phyloP scores from a whole-genome alignment of 441 rosid species.

The Adansonia rubrostipa region DNA sequence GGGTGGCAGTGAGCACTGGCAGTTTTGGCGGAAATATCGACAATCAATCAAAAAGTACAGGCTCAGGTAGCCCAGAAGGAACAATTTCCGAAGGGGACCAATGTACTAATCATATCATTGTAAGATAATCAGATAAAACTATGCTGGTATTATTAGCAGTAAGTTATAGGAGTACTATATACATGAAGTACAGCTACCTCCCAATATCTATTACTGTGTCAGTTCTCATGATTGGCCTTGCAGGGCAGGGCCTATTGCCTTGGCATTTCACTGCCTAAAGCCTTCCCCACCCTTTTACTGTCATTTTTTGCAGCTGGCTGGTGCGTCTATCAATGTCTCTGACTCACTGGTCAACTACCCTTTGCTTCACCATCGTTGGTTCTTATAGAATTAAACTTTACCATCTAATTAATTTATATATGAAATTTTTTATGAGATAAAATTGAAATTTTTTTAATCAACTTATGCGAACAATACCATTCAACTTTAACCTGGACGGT shows the following conservation, averaged over 20 bases:
- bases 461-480: no score
- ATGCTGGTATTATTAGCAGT: not conserved
- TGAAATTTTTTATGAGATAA: no score
- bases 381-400: not conserved
- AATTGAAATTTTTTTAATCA: no score
- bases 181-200: conserved; percentile 15
- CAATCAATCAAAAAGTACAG: not conserved
- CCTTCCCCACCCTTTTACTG: not conserved
- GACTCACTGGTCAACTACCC: not conserved
- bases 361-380: not conserved
- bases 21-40: not conserved
- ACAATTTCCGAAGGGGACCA: not conserved
- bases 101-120: not conserved
- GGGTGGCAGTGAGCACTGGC: not conserved
- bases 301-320: not conserved
- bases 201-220: conserved; percentile 10
- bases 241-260: not conserved
- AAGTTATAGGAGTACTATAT: not conserved
- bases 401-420: not conserved
- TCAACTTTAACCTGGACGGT: no score
- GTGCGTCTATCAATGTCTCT: not conserved
- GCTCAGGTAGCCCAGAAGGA: not conserved
- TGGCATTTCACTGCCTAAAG: not conserved
- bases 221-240: conserved; percentile 15
- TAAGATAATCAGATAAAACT: not conserved